Base-by-base conservation (phyloP, 306 rosid genomes). In the Trifolium pratense region DNA sequence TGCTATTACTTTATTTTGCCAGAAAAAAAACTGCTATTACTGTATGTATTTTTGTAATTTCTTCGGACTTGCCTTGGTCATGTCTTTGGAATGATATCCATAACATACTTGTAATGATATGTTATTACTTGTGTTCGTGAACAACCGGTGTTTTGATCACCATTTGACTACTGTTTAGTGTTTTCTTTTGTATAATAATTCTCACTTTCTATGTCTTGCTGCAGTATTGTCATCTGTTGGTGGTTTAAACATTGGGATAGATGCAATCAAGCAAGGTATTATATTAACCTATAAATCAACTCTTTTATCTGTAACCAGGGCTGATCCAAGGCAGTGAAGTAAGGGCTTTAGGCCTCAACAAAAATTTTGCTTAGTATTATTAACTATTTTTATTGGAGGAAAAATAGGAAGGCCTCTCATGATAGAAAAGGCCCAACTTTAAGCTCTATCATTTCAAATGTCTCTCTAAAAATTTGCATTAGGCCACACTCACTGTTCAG, bases 141-240 rank as follows among this genome's bases (percentile, higher is more conserved):
- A 64, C 51, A 67, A 39, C 8, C 11, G 14, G 49, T 80, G 68
- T 74, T 55, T 68, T 73, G 37, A 26, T 52, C 42, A 34, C 55
- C 73, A 3, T 36, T 48, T 58, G 39, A 32, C 18, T 10, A 32
- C 59, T 34, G 26, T 67, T 36, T 73, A 37, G 49, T 43, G 42
- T 67, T 26, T 67, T 17, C 29, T 73, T 75, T 59, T 75, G 55
- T 80, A 23, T 26, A 37, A 71, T 79, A n/a, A 36, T 68, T 72
- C 79, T 75, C 65, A 73, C 70, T 63, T 68, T 74, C 14, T n/a
- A 16, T 81, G 74, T 69, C 75, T 76, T 75, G 20, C 57, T 87
- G 89, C 95, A 94, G 97, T 91, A 16, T 77, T 87, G 66, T 94
- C 97, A 29, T 93, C 99, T 80, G 99, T 94, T 68, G 84, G 95